Base-by-base conservation (phyloP, 768 basidiomycete genomes). In the Paxillus involutus region DNA sequence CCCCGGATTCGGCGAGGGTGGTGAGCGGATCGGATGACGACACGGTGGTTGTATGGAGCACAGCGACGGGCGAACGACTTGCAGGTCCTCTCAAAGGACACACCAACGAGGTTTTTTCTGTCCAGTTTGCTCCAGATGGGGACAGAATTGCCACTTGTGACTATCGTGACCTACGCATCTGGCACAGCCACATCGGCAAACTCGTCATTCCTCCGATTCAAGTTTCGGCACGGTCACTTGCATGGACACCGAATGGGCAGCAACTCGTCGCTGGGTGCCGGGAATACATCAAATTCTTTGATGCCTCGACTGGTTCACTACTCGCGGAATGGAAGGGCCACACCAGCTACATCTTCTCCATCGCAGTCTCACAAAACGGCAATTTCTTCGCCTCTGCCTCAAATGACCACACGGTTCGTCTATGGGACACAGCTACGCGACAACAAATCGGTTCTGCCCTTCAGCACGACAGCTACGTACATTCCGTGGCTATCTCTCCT, bases 301-400 rank as follows among this genome's bases (percentile, higher is more conserved):
- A 64, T 44, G 7, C 59, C 2, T 19, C 14, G 9, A 55, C 32
- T 12, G 61, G 59, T 6, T n/a, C 13, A 1, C 32, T 49, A 10
- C 37, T 21, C 1, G 40, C 47, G 1, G 2, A 21, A 21, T 21
- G 56, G 17, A 39, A 7, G 8, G 65, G 50, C 29, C 66, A 70
- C 6, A 19, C 13, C 10, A 56, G 62, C 40, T 48, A 49, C 1
- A 51, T 70, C 43, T 60, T 19, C 17, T 62, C 57, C 4, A 65
- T 70, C n/a, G 45, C 19, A 1, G 14, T 64, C 30, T 67, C 65
- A 10, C 58, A 47, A n/a, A 49, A 56, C 11, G 42, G 47, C 36
- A 58, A 50, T 7, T 67, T 65, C 37, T 10, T 70, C 29, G 68
- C 58, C 6, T 70, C 68, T 9, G 68, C 57, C 1, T 71, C 21